Evolutionary conservation across 2,329 filamentous ascomycete species (phyloP), one percentile per base, ranked within the genome.

Genomic region (Phaeoacremonium minimum): DNA sequence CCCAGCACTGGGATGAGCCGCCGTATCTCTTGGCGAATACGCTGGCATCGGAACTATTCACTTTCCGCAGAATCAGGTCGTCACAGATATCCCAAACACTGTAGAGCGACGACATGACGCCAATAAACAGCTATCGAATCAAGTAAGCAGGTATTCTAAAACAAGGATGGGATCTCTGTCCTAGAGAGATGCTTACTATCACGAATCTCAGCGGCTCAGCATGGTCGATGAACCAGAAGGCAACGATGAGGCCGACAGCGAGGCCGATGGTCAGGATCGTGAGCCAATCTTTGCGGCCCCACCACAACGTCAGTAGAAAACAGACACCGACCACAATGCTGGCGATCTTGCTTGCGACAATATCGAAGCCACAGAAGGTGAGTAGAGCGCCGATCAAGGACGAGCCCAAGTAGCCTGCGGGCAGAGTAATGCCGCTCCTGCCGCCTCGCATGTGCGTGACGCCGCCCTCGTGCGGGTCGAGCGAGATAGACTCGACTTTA

Each of bases 1-100:
- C 85, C 85, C 86, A 89, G 67, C 84, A 89, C 52, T 85, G 82
- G 2, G 83, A 87, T 0, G 83, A 88, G 22, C 85, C 85, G 9
- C 85, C 85, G 48, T 90, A 90, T 15, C 79, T 72, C 60, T 87
- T 72, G 7, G 85, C 85, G 49, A 90, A 90, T 18, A 88, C 83
- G 47, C 81, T 86, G 6, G 85, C 85, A 53, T 91, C 85, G 5
- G 84, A 88, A 15, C 73, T 79, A 58, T 90, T 89, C 35, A 90
- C 83, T 61, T 89, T 90, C 40, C 85, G 75, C 5, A 89, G 64
- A 46, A 91, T 88, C 19, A 90, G 67, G 48, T 91, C 85, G 52
- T 91, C 85, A 58, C 84, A 89, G 47, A 90, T 90, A 65, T 90
- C 85, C 85, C 85, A 90, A 5, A 86, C 84, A 46, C 81, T 86